Base-by-base conservation (phyloP, 2,329 filamentous ascomycete species). In the Didymella arachidicola region DNA sequence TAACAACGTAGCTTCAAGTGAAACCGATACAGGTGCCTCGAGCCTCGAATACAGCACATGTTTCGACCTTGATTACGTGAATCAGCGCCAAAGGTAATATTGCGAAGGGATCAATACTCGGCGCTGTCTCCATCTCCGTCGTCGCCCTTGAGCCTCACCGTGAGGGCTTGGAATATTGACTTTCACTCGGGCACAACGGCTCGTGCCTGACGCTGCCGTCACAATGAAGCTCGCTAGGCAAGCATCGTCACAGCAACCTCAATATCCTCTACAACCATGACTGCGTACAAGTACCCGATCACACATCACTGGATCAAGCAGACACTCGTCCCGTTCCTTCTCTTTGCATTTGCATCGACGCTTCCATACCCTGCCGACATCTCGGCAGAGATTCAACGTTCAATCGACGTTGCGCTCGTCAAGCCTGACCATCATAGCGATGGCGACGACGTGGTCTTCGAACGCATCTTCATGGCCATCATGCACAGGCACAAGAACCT, bases 381-480 rank as follows among this genome's bases (percentile, higher is more conserved):
- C 11, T 38, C 42, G 11, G 45, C 32, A 0, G 27, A 53, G 25
- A 25, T 65, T 3, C 19, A 54, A 7, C 38, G 41, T 3, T 53
- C 60, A 10, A 14, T 58, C 7, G 34, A 61, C 4, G 51, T 58
- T 12, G 59, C 52, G 34, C 39, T 51, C 2, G 25, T 7, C n/a
- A 60, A 61, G 19, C 39, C 50, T 7, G 30, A 53, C 2, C 43
- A 66, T 2, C 48, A 55, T 4, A 58, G 26, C 6, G 60, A 64
- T 22, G 53, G 56, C 43, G 53, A 58, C 32, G 62, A 64, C 25
- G 38, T 63, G 8, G 4, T 45, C 1, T 62, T 66, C n/a, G 62
- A 66, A 45, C 57, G 60, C n/a, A 43, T 64, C n/a, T 63, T 53
- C 29, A 55, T 59, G 43, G 57, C 64, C 3, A 50, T 63, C 41